Conservation (phyloP, 2,329 filamentous ascomycete genomes). For the Apiospora pterosperma region DNA sequence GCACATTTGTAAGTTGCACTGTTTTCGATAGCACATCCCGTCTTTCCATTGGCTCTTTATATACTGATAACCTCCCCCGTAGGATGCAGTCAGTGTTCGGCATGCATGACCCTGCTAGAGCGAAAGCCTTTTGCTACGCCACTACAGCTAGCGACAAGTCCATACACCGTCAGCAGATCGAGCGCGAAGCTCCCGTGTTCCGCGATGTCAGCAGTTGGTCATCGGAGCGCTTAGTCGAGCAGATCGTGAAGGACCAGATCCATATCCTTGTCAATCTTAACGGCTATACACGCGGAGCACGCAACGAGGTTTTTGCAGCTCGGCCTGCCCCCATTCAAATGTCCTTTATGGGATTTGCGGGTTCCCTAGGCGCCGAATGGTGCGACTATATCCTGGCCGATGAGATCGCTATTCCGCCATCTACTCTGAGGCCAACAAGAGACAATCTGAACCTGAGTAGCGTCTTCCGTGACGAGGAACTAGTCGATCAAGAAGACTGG, state of each 20-base stretch:
- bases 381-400: slow-evolving; percentile 97
- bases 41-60: background rate
- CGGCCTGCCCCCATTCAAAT: slow-evolving; percentile 94
- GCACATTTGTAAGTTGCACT: slow-evolving; percentile 67
- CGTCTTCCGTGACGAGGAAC: slow-evolving; percentile 61
- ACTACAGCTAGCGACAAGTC: slow-evolving; percentile 91
- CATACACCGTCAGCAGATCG: slow-evolving; percentile 85
- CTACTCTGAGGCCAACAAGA: slow-evolving; percentile 77
- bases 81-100: slow-evolving; percentile 98
- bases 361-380: slow-evolving; percentile 94
- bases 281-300: slow-evolving; percentile 92
- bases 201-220: slow-evolving; percentile 85
- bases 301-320: slow-evolving; percentile 95
- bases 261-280: slow-evolving; percentile 98
- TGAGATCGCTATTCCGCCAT: slow-evolving; percentile 75
- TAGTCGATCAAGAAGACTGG: slow-evolving; percentile 73
- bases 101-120: slow-evolving; percentile 69
- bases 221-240: slow-evolving; percentile 76
- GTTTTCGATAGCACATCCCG: background rate
- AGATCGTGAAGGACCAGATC: slow-evolving; percentile 83
- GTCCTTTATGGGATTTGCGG: slow-evolving; percentile 99
- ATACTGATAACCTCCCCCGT: background rate
- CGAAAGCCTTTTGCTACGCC: slow-evolving; percentile 90
- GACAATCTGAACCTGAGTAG: slow-evolving; percentile 74
- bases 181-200: slow-evolving; percentile 88